Evolutionary conservation across 75 land plant species (phyloP).

Genomic region (Azolla pinnata): DNA sequence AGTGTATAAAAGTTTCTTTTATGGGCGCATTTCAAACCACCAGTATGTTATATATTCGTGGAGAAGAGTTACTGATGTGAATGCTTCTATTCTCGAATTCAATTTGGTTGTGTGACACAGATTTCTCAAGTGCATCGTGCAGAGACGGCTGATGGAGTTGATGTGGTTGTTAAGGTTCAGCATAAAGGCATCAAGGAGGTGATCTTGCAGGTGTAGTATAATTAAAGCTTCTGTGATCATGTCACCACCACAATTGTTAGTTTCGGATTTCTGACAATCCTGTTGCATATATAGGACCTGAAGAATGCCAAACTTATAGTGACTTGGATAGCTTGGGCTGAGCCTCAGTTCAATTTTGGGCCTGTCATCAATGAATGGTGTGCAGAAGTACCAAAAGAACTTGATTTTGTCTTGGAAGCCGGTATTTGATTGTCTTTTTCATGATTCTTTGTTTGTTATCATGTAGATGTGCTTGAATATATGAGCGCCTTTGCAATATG

Average conservation of each 20-base stretch:
- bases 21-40: no score
- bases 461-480: background rate
- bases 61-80: background rate
- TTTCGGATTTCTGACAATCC: no score
- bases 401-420: constrained; percentile 87
- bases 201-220: constrained; percentile 89
- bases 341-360: constrained; percentile 79
- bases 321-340: constrained; percentile 98
- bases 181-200: constrained; percentile 76
- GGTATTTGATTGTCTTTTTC: constrained; percentile 32
- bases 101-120: constrained; percentile 23
- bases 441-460: background rate
- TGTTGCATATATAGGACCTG: no score
- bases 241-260: no score
- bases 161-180: constrained; percentile 94
- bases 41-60: no score
- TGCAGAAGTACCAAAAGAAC: constrained; percentile 89
- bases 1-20: no score
- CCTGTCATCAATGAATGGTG: constrained; percentile 98
- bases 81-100: no score
- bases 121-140: constrained; percentile 98
- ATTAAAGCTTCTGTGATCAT: no score
- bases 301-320: constrained; percentile 81
- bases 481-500: background rate
- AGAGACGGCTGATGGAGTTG: constrained; percentile 44